Base-by-base conservation (phyloP, 257 asterid genomes). In the Rehmannia glutinosa region DNA sequence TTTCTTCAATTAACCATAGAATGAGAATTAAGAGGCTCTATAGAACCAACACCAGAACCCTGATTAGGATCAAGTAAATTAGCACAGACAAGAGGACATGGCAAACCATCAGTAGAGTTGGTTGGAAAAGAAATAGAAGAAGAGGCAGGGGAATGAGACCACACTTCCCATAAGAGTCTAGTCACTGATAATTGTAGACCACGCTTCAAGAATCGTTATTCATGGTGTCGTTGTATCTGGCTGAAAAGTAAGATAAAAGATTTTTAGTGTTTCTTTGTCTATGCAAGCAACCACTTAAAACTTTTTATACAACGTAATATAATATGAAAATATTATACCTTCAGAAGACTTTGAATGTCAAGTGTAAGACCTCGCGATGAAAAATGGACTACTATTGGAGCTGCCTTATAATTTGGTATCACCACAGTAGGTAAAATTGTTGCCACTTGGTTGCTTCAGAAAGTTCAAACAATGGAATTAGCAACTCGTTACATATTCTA, bases 381-480 rank as follows among this genome's bases (percentile, higher is more conserved):
- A 64, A 82, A 80, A 62, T 56, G 62, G 30, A 80, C 83, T 23
- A 85, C 72, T 4, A 68, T 78, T 8, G 91, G 88, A 74, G 88
- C 86, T 8, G 83, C 88, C 60, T 78, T 72, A 73, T 73, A 66
- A 15, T 78, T 76, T 13, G 56, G 23, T 28, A 47, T 72, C 15
- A 70, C 49, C 13, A 45, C 60, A 2, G 93, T 81, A 41, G 82
- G 81, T 33, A 83, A 64, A 61, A 86, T 77, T 2, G 56, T 50
- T 1, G 84, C 85, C 17, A 78, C 49, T 7, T 90, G 81, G 38
- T 76, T 67, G 54, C 90, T 86, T 33, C 1, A 33, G 21, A 45
- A 69, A 47, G n/a, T 12, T 51, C 59, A 52, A 65, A 73, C 27
- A 67, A 33, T 32, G 16, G 13, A 27, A 2, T 6, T 42, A 28